Conservation (phyloP, 2,329 filamentous ascomycete genomes). For the Colletotrichum musicola region DNA sequence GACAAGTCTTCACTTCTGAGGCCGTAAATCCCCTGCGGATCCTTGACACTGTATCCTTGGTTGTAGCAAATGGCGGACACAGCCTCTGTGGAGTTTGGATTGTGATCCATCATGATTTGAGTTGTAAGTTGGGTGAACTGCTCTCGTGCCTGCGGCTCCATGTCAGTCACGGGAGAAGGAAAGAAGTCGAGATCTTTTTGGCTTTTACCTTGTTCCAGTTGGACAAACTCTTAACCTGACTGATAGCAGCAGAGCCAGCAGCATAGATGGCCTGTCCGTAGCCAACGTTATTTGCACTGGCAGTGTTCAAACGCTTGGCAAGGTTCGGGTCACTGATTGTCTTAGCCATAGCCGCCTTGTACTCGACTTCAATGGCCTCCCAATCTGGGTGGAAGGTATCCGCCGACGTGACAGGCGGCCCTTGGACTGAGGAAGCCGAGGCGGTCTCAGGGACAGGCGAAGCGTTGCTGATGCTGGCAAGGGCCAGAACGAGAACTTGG, state of each 20-base stretch:
- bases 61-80: slow-evolving; percentile 25
- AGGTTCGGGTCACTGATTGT: background rate
- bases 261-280: background rate
- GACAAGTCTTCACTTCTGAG: slow-evolving; percentile 5
- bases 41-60: background rate
- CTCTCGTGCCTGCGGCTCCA: background rate
- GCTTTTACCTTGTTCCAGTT: slow-evolving; percentile 8
- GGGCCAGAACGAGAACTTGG: background rate
- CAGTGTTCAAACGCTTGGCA: background rate
- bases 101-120: slow-evolving; percentile 20
- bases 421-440: background rate
- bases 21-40: slow-evolving; percentile 1
- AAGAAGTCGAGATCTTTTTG: too few relatives aligned
- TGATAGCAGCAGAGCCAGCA: background rate
- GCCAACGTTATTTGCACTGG: background rate
- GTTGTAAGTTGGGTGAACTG: slow-evolving; percentile 14
- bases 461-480: background rate
- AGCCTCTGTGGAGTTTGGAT: slow-evolving; percentile 10
- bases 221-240: background rate
- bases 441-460: background rate
- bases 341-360: background rate
- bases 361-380: background rate
- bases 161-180: background rate
- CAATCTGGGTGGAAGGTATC: slow-evolving; percentile 1
- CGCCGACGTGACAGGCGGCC: too few relatives aligned